Percentiles rank a stretch among this genome's conserved stretches.
phyloP scores from a whole-genome alignment of 2,329 filamentous ascomycete species.

The Atkinsonella texensis region DNA sequence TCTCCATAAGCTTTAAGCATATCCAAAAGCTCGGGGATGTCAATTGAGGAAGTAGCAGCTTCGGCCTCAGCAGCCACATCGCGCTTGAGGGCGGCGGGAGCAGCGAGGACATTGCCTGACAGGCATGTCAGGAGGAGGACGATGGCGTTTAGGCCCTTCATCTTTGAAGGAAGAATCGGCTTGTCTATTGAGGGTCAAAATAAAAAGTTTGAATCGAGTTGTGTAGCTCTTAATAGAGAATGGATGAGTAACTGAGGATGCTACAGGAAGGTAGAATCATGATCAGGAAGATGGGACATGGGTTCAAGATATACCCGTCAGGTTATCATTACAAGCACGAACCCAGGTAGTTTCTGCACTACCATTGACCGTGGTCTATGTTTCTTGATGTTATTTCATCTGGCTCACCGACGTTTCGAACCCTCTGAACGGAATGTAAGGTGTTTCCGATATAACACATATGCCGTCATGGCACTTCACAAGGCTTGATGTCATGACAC shows the following conservation, averaged over 20 bases:
- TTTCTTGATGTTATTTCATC: not conserved
- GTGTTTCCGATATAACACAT: not conserved
- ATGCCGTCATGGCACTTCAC: not conserved
- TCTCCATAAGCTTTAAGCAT: no score
- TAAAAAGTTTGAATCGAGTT: not conserved
- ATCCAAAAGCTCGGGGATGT: not conserved
- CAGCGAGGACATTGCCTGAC: conserved; percentile 1
- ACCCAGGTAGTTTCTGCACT: not conserved
- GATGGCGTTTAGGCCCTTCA: conserved; percentile 2
- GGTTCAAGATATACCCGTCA: not conserved
- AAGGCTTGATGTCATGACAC: not conserved
- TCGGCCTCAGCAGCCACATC: not conserved
- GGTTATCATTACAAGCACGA: not conserved
- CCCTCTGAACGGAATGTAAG: not conserved
- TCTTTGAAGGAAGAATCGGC: not conserved
- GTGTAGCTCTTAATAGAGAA: not conserved
- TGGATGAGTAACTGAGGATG: not conserved
- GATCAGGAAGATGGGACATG: not conserved
- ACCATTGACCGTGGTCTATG: not conserved
- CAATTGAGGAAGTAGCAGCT: not conserved
- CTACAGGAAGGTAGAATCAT: not conserved
- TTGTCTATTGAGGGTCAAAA: not conserved
- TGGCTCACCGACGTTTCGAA: not conserved
- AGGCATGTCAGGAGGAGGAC: conserved; percentile 4
- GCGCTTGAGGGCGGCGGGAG: not conserved